phyloP scores from a whole-genome alignment of 2,329 filamentous ascomycete genomes.

The Kalaharituber pfeilii region DNA sequence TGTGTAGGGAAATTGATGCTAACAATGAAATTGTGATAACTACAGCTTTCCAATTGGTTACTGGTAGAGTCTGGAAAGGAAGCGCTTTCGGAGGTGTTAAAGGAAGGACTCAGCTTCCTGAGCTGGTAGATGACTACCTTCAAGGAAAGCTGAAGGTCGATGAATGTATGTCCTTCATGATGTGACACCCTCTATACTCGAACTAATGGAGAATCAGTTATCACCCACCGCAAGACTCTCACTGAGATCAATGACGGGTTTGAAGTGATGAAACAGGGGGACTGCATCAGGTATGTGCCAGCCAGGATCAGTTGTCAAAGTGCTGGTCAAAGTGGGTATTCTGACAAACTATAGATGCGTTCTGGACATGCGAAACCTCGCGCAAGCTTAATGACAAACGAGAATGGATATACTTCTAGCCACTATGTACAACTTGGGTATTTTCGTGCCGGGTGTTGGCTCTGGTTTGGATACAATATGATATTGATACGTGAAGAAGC shows the following conservation, averaged over 20 bases:
- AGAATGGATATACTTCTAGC: no score
- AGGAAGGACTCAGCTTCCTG: constrained; percentile 78
- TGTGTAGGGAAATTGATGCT: constrained; percentile 8
- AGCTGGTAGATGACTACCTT: constrained; percentile 77
- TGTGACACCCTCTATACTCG: no score
- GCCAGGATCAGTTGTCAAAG: neutral
- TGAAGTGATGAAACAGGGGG: constrained; percentile 82
- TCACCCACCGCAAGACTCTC: constrained; percentile 80
- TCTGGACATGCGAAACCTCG: constrained; percentile 16
- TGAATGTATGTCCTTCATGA: constrained; percentile 39
- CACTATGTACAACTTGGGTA: no score
- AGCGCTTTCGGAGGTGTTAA: constrained; percentile 98
- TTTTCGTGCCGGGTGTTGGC: no score
- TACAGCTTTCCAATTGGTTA: constrained; percentile 92
- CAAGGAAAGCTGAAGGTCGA: constrained; percentile 86
- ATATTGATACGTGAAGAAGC: no score
- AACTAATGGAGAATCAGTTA: no score
- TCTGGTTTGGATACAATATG: no score
- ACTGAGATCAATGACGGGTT: constrained; percentile 78
- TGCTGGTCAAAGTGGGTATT: neutral
- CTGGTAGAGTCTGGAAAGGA: constrained; percentile 91
- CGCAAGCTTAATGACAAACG: no score
- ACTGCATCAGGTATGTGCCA: constrained; percentile 81
- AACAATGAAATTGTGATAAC: constrained; percentile 11
- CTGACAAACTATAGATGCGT: constrained; percentile 11